Evolutionary conservation across 305 asterid species (phyloP).

Genomic region (Fraxinus baroniana): DNA sequence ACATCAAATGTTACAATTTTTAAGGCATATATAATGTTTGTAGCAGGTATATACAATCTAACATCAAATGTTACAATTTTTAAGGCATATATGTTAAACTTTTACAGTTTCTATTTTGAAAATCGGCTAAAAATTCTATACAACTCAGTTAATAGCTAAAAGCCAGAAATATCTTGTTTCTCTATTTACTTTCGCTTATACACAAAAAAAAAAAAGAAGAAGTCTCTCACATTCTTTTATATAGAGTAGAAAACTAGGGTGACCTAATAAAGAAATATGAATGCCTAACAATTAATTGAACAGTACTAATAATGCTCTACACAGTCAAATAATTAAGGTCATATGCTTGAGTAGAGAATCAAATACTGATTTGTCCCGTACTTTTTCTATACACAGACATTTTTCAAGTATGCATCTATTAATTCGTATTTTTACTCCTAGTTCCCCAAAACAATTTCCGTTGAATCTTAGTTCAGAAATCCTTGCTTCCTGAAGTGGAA

Average conservation of each 20-base stretch:
- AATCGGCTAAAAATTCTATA: background rate
- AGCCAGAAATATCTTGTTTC: background rate
- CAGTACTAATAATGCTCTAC: background rate
- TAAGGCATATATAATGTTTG: too few species aligned
- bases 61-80: background rate
- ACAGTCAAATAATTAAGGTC: background rate
- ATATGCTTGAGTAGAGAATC: background rate
- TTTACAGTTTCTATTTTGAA: background rate
- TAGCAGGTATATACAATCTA: background rate
- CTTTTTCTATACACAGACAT: background rate
- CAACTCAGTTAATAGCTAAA: background rate
- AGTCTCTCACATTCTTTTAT: too few species aligned
- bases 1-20: too few species aligned
- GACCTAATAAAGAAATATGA: background rate
- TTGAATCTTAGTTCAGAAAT: background rate
- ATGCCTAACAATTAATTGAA: background rate
- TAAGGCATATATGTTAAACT: background rate
- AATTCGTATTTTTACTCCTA: background rate
- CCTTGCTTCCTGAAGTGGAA: background rate
- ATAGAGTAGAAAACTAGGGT: background rate
- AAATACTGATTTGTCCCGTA: background rate
- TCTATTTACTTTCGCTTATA: background rate
- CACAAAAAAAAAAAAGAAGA: too few species aligned
- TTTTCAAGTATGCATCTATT: background rate
- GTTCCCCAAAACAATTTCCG: background rate